These are phyloP conservation scores for Yamadazyma spencermartinsiae DNA, from an alignment of 1,139 yeast species.

Conservation along the genomic window DNA sequence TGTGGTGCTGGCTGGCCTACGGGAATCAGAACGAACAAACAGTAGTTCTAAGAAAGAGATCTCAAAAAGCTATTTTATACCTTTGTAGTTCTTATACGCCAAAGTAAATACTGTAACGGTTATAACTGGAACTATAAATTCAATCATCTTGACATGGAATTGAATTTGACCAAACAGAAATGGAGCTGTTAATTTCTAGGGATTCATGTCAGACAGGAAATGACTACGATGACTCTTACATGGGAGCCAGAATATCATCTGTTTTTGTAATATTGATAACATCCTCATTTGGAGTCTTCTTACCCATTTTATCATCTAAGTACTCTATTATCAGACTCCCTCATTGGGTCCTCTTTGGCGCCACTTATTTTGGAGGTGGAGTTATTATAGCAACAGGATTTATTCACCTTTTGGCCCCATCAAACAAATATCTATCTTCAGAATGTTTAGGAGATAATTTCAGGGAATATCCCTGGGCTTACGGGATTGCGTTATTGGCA, in stretches of 20 bases:
- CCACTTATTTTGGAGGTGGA: constrained; percentile 34
- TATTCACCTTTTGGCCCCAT: constrained; percentile 34
- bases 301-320: constrained; percentile 27
- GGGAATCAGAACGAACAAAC: too few relatives aligned
- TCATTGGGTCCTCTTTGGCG: constrained; percentile 26
- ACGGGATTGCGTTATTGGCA: constrained; percentile 35
- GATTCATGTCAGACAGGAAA: constrained; percentile 19
- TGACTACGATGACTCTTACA: constrained; percentile 22
- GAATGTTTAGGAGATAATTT: constrained; percentile 32
- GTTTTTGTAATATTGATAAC: constrained; percentile 31
- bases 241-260: constrained; percentile 29
- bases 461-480: constrained; percentile 35
- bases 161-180: not conserved
- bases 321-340: constrained; percentile 25
- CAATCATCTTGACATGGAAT: too few relatives aligned
- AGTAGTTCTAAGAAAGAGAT: too few relatives aligned
- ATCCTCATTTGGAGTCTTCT: constrained; percentile 34
- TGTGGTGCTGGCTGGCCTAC: too few relatives aligned
- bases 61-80: not conserved
- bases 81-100: not conserved
- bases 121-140: too few relatives aligned
- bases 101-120: not conserved
- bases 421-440: constrained; percentile 23
- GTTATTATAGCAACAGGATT: constrained; percentile 39
- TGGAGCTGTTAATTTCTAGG: not conserved